These are phyloP conservation scores for Thraustochytrium striatum DNA, from an alignment of 352 stramenopile species.

Conservation along the genomic window DNA sequence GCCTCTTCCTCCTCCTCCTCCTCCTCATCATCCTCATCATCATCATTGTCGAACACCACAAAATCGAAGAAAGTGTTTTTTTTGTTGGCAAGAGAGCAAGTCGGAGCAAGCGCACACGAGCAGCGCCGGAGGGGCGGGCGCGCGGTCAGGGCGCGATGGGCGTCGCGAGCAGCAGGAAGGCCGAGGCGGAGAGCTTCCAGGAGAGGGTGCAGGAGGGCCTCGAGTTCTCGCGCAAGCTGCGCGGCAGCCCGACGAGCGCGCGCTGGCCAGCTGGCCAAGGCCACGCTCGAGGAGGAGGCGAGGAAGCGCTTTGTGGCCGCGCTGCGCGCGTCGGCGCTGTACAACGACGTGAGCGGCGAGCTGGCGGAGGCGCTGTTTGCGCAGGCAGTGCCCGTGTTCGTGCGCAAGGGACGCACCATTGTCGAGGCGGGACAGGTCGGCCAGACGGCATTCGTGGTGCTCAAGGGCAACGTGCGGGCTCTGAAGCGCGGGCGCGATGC, in stretches of 20 bases:
- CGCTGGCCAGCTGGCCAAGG: neutral
- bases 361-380: conserved; percentile 4
- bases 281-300: neutral
- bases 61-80: too few relatives aligned
- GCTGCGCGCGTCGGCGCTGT: neutral
- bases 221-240: too few relatives aligned
- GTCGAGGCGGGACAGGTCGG: conserved; percentile 8
- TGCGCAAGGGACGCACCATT: neutral
- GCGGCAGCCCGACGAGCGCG: neutral
- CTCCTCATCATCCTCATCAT: too few relatives aligned
- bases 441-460: conserved; percentile 24
- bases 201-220: too few relatives aligned
- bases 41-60: too few relatives aligned
- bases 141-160: too few relatives aligned
- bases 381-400: conserved; percentile 8
- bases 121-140: too few relatives aligned
- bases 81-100: too few relatives aligned
- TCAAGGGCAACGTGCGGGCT: neutral
- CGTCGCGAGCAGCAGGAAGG: too few relatives aligned
- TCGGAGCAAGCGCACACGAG: too few relatives aligned
- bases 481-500: neutral
- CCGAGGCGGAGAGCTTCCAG: too few relatives aligned
- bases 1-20: too few relatives aligned
- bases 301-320: conserved; percentile 2
- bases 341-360: neutral